Conservation (phyloP, 228 moss, liverwort and hornwort genomes). For the Sphagnum fallax region DNA sequence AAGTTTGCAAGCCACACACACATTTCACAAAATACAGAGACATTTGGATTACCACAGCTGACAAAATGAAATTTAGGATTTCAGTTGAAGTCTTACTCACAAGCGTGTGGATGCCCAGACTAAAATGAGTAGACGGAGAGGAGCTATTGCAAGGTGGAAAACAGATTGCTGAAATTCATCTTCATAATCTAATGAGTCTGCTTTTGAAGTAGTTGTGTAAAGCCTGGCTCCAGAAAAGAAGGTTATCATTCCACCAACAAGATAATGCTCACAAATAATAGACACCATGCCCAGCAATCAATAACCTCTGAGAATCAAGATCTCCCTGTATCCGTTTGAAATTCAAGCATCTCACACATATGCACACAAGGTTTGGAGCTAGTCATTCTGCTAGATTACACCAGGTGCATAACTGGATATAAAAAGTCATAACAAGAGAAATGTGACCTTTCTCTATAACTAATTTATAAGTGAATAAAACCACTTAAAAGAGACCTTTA, state of each 20-base stretch:
- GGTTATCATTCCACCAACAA: not conserved
- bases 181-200: constrained; percentile 15
- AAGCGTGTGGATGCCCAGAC: constrained; percentile 63
- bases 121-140: constrained; percentile 43
- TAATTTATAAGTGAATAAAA: too few species aligned
- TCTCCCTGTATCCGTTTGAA: too few species aligned
- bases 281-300: not conserved
- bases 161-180: constrained; percentile 34
- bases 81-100: constrained; percentile 28
- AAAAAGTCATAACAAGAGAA: too few species aligned
- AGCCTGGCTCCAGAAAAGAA: constrained; percentile 27
- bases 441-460: too few species aligned
- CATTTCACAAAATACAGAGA: too few species aligned
- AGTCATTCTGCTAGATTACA: too few species aligned
- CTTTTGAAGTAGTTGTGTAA: constrained; percentile 10
- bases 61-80: not conserved
- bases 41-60: not conserved
- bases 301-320: not conserved
- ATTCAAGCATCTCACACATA: not conserved
- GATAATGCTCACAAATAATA: not conserved
- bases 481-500: too few species aligned
- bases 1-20: too few species aligned
- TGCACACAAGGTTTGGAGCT: too few species aligned
- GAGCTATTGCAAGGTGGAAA: constrained; percentile 35
- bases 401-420: too few species aligned